Evolutionary conservation across 495 filamentous ascomycete genomes (phyloP).

Genomic region (Penicillium nucicola): DNA sequence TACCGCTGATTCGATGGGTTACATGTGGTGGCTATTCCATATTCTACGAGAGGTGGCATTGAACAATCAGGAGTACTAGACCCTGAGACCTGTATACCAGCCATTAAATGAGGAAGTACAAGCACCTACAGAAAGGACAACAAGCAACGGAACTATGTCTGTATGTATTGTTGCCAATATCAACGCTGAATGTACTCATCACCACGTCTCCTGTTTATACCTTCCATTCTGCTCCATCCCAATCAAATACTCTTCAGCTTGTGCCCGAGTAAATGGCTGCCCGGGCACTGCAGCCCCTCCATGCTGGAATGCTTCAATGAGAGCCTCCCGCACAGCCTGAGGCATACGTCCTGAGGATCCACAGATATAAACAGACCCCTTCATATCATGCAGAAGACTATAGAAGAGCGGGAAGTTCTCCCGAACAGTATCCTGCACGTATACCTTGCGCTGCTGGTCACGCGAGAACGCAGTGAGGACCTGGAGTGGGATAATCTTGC

Average conservation of each 20-base stretch:
- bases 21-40: too few relatives aligned
- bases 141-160: neutral
- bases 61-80: too few relatives aligned
- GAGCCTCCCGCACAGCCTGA: slow-evolving; percentile 74
- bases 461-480: slow-evolving; percentile 84
- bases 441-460: slow-evolving; percentile 70
- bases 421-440: slow-evolving; percentile 84
- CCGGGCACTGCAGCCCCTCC: slow-evolving; percentile 24
- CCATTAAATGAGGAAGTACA: too few relatives aligned
- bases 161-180: neutral
- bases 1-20: neutral
- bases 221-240: slow-evolving; percentile 65
- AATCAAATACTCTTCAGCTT: slow-evolving; percentile 56
- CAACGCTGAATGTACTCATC: slow-evolving; percentile 3
- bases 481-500: slow-evolving; percentile 37
- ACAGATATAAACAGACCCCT: slow-evolving; percentile 71
- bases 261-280: slow-evolving; percentile 33
- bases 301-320: slow-evolving; percentile 65
- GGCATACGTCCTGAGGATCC: slow-evolving; percentile 87
- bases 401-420: slow-evolving; percentile 57
- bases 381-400: slow-evolving; percentile 48
- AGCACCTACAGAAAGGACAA: too few relatives aligned
- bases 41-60: too few relatives aligned
- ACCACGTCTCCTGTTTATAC: slow-evolving; percentile 82
- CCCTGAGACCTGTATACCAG: too few relatives aligned